Evolutionary conservation across 2,329 filamentous ascomycete species (phyloP), one percentile per base, ranked within the genome.

Genomic region (Colletotrichum ledebouriae): DNA sequence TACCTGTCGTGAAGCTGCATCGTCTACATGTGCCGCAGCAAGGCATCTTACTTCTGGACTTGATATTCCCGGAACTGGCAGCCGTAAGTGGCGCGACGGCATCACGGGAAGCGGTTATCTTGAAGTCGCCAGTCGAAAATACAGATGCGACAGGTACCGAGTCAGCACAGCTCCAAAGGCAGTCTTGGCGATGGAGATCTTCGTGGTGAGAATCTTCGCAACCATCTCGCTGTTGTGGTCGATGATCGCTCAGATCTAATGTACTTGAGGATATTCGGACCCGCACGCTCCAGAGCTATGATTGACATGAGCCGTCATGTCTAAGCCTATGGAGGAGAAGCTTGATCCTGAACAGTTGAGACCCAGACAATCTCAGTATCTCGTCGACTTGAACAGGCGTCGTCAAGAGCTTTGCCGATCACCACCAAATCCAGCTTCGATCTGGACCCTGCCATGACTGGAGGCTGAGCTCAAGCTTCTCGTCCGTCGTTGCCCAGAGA

Each of bases 391-490:
- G 20, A 41, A 10, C 12, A 11, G 55, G 12, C 9, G 42, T 55
- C 42, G 61, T 53, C 37, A 41, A 17, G 4, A 4, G 34, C 10
- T 13, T 11, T 46, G 66, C 17, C 49, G 49, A 69, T 66, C 56
- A 6, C 49, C 42, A 6, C 53, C 64, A 13, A 1, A 29, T 55
- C 20, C 41, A 12, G 56, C 22, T 9, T 29, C 22, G 41, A 22
- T 41, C 49, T 56, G 49, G 42, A 39, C 61, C 49, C 56, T 60
- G 67, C 63, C 58, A 68, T 58, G 39, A 20, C 41, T 17, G 39
- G 63, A 63, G 67, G 63, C 63, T 67, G 57, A 68, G 57, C 53
- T 55, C 47, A 69, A 69, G 67, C 67, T 69, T 69, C 57, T 62
- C 22, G 44, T 49, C 33, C 58, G 44, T 62, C 52, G 9, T 33